Base-by-base conservation (phyloP, 768 basidiomycete genomes). In the Paxillus involutus region DNA sequence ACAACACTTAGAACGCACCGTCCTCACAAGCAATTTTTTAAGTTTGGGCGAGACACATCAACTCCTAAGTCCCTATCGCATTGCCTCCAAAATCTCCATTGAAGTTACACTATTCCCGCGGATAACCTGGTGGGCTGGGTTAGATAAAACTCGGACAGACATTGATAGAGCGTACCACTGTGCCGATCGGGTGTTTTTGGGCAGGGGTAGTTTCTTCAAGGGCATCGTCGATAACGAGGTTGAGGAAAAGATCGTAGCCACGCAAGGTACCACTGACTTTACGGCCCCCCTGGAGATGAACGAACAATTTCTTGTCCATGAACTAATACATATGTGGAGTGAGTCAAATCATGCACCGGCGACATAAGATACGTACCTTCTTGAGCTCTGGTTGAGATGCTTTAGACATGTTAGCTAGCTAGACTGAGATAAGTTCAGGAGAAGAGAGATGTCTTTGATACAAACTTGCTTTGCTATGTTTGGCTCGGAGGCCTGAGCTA, bases 231-330 rank as follows among this genome's bases (percentile, higher is more conserved):
- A 99, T 85, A 60, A 98, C 97, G 37, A 99, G 81, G 73, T 99
- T 99, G 69, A 99, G 77, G 79, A 99, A 99, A 59, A 99, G 88
- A 78, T 99, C 97, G 73, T 97, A 99, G 49, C 97, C 97, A 58
- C 97, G 88, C 47, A 99, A 76, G 13, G 85, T 86, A 51, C 97
- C 97, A 75, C 91, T 94, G 65, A 99, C 91, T 82, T 92, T 93
- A 66, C 96, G 88, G 51, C 94, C 94, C 44, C 91, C 93, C 69
- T 97, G 94, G 7, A 99, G 78, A 75, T 96, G 85, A 65, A 99
- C 79, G 73, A 95, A 95, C 62, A 98, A 77, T 66, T 89, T 91
- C 78, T 98, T 96, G 82, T 99, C 97, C 95, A 99, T 98, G 70
- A 97, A 99, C 91, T 98, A 42, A 29, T 24, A 46, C 26, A 55